Conservation (phyloP, 2,329 filamentous ascomycete genomes). For the Daldinia eschscholtzii region DNA sequence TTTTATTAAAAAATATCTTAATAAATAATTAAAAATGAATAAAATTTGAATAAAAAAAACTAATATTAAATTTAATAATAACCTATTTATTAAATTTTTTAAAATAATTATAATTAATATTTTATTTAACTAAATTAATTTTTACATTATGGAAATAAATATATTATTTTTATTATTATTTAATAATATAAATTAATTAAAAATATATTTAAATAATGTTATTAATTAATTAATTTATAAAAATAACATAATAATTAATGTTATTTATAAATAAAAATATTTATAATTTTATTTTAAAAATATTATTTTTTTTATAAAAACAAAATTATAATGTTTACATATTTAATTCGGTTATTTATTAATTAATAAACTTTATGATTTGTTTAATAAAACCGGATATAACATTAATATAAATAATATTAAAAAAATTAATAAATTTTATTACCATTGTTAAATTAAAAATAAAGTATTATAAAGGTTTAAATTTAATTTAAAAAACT, state of each 20-base stretch:
- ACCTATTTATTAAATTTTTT: constrained; percentile 1
- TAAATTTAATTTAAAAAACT: background rate
- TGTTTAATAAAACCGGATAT: background rate
- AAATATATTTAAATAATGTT: constrained; percentile 8
- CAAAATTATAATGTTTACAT: background rate
- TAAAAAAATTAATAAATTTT: constrained; percentile 6
- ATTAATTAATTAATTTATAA: constrained; percentile 1
- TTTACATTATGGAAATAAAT: background rate
- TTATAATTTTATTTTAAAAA: background rate
- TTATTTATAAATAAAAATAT: background rate
- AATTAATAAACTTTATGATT: background rate
- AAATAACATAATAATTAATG: background rate
- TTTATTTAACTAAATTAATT: background rate
- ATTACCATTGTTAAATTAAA: constrained; percentile 8
- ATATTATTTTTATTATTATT: background rate
- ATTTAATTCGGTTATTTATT: too few species aligned
- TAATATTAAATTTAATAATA: constrained; percentile 7
- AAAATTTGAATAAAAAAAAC: background rate
- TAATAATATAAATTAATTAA: constrained; percentile 6
- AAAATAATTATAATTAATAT: background rate
- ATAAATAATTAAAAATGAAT: too few species aligned
- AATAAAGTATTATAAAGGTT: background rate
- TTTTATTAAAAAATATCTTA: too few species aligned
- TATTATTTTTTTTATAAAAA: background rate
- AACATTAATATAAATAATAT: constrained; percentile 3